Base-by-base conservation (phyloP, 148 eudicot genomes). In the Arctostaphylos glauca region DNA sequence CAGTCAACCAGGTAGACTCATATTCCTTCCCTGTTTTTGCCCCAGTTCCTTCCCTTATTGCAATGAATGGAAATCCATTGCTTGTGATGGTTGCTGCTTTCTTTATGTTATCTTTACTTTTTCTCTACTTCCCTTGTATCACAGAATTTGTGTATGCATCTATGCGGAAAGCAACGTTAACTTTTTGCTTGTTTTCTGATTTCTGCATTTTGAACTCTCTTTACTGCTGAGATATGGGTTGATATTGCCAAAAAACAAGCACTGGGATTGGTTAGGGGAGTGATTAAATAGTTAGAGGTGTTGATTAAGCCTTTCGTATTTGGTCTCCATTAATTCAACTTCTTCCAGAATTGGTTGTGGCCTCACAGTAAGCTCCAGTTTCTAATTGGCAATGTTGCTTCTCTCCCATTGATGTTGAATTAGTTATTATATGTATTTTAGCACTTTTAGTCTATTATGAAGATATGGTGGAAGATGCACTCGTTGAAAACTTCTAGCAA, bases 1-100 rank as follows among this genome's bases (percentile, higher is more conserved):
- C 98, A 78, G 92, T 96, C 85, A 91, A 94, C 89, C 99, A 96
- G 99, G 99, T 94, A 74, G 58, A 52, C 21, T 53, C 18, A 38
- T 54, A 52, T 46, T 44, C 70, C 25, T 76, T 71, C 46, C 58
- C 14, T n/a, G n/a, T n/a, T n/a, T n/a, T n/a, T n/a, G n/a, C n/a
- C n/a, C n/a, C n/a, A n/a, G n/a, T 46, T 44, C 70, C 25, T 76
- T 31, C 38, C 38, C 38, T 41, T 53, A 76, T 53, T 54, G 13
- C 18, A 15, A 21, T 52, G 56, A 74, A 7, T n/a, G 54, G 5
- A 23, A 23, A 62, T 62, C 13, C 68, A 23, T 62, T 62, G 38
- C 14, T 62, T 23, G 0, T 21, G 68, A 38, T 62, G 68, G 68
- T 62, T 62, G 68, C 41, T 62, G 14, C 5, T 23, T 21, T 62